Evolutionary conservation across 352 stramenopile genomes (phyloP), one percentile per base, ranked within the genome.

Genomic region (Pythium scleroteichum): DNA sequence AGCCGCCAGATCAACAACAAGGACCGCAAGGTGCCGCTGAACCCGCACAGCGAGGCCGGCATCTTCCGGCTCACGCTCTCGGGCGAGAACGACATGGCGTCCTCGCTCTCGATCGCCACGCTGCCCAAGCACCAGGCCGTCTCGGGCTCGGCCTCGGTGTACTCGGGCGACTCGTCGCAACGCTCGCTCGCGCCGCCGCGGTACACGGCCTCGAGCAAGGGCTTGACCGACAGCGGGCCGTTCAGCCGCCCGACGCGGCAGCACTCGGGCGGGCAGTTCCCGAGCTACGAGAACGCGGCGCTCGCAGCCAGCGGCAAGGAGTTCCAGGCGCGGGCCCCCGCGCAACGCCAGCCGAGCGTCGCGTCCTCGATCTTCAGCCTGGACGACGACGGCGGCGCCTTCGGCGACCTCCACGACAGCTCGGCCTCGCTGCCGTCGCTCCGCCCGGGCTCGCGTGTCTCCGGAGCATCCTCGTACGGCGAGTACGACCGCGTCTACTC

Each of bases 271-370:
- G n/a, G n/a, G n/a, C 14, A 62, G 32, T 55, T 49, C 46, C 55
- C 55, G 17, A 62, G 55, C 46, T 62, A 62, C 45, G 55, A 62
- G 45, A 62, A 62, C 45, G 29, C 55, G 20, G 19, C 55, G 44
- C 44, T 62, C 22, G 44, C 35, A 2, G 55, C 55, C n/a, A 62
- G 55, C 17, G 55, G 55, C 55, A 62, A 54, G 24, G 55, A 62
- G 35, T 62, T 62, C 46, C 41, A 57, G 27, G 5, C 57, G 29
- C 42, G 23, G 23, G 5, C 24, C 39, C 27, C n/a, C n/a, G n/a
- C 41, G 41, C n/a, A 16, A 10, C 13, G 16, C 2, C 53, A 53
- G 49, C 48, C 38, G 4, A 58, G 49, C 35, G 27, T 32, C 38
- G 49, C 58, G 19, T 59, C 58, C 1, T 59, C 58, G 12, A 26